Evolutionary conservation across 306 rosid genomes (phyloP), one percentile per base, ranked within the genome.

Genomic region (Ceratonia siliqua): DNA sequence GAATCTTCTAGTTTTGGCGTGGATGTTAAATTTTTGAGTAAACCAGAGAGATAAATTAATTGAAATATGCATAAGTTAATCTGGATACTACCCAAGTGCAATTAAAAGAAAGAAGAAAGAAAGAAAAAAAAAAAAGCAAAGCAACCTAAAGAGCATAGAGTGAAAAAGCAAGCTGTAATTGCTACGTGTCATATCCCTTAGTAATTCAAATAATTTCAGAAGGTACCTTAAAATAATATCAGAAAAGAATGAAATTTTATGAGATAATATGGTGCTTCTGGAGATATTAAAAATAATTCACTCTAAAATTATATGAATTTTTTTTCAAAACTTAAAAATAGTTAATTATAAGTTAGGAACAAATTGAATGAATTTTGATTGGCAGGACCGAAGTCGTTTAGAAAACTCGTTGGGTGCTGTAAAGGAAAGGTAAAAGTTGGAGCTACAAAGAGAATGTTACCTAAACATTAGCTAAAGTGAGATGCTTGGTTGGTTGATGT

Each of bases 401-500:
- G 58, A 35, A 33, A 68, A 79, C 48, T 54, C 5, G 73, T 79
- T 83, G 82, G 84, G 78, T 76, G 77, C 71, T 66, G 58, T 39
- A 68, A 77, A 81, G 84, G 79, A 78, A 78, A 84, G 74, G 38
- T 21, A 81, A 76, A 85, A 82, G 81, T 52, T 70, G 50, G 38
- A 79, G 72, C 89, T 85, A 70, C 94, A 89, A 85, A 87, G 76
- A 82, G 91, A 91, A 89, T 85, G 94, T 91, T 73, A 84, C 85
- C 80, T 63, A 85, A 85, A 66, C 77, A 85, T 82, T 78, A 81
- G 85, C 77, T 80, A 87, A 88, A 90, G 90, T 61, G 75, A 43
- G 84, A 85, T 74, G 86, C 83, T 84, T 83, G 64, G 75, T 83
- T 79, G 74, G 62, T 61, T 21, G 41, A 11, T 21, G 30, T 56